A percentile compares a stretch with the other conserved stretches of the same genome.
These are phyloP conservation scores for Protomyces macrosporus DNA, from an alignment of 1,139 yeast genomes.

Conservation along the genomic window DNA sequence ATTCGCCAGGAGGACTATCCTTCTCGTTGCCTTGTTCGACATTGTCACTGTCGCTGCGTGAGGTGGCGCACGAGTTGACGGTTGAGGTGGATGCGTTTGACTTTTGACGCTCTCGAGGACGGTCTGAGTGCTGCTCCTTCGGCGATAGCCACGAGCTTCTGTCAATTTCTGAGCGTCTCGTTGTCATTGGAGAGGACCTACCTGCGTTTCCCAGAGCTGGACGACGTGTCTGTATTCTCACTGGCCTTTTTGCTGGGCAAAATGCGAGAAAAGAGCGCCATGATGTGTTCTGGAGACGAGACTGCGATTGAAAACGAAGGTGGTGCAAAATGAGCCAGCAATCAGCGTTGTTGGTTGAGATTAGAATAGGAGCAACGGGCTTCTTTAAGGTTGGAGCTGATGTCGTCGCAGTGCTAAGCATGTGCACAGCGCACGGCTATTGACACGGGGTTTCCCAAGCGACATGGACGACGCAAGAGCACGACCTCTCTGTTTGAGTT, in stretches of 20 bases:
- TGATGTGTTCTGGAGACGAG: not conserved
- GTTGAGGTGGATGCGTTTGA: not conserved
- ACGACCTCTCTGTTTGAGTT: too few relatives aligned
- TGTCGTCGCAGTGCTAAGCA: too few relatives aligned
- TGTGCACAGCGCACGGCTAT: too few relatives aligned
- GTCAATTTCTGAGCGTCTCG: not conserved
- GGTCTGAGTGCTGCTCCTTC: not conserved
- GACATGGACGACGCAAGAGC: too few relatives aligned
- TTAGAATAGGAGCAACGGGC: too few relatives aligned
- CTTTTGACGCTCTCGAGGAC: not conserved
- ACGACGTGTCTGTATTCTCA: not conserved
- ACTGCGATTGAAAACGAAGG: too few relatives aligned
- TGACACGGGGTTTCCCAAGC: too few relatives aligned
- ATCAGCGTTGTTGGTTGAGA: too few relatives aligned
- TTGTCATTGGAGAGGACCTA: not conserved
- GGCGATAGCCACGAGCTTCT: not conserved
- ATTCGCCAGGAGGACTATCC: not conserved
- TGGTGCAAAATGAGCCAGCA: too few relatives aligned
- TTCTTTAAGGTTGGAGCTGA: too few relatives aligned
- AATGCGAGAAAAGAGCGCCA: not conserved
- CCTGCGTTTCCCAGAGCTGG: not conserved
- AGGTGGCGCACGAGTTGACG: not conserved
- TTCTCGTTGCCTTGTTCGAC: too few relatives aligned
- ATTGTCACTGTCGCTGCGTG: too few relatives aligned
- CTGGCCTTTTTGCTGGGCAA: not conserved